phyloP scores from a whole-genome alignment of 2,329 filamentous ascomycete genomes.

The Aaosphaeria arxii region DNA sequence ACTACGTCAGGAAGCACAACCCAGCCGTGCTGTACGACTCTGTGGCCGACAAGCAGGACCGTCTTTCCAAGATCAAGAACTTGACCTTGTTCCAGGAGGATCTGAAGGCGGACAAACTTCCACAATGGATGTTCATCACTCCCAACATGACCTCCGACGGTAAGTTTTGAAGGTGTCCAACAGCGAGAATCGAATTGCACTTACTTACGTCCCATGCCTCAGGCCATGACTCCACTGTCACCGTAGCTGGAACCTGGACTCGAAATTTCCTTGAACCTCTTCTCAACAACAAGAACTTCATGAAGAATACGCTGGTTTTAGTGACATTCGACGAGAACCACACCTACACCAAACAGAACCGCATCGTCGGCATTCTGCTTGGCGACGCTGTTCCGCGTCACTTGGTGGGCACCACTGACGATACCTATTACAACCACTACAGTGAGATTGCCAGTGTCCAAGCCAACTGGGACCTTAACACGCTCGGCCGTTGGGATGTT shows the following conservation, averaged over 20 bases:
- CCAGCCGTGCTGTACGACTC: slow-evolving; percentile 63
- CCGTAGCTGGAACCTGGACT: slow-evolving; percentile 66
- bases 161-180: not conserved
- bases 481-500: slow-evolving; percentile 46
- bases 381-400: slow-evolving; percentile 67
- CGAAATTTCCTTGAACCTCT: slow-evolving; percentile 68
- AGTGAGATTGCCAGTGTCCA: slow-evolving; percentile 44
- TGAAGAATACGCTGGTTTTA: slow-evolving; percentile 71
- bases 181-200: not conserved
- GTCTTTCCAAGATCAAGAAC: slow-evolving; percentile 71
- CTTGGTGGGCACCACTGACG: slow-evolving; percentile 67
- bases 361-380: slow-evolving; percentile 67
- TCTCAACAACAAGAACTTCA: slow-evolving; percentile 66
- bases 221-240: slow-evolving; percentile 67
- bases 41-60: slow-evolving; percentile 56
- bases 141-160: slow-evolving; percentile 75
- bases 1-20: slow-evolving; percentile 85
- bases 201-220: slow-evolving; percentile 2
- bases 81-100: slow-evolving; percentile 60
- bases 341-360: slow-evolving; percentile 65
- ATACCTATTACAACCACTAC: slow-evolving; percentile 55
- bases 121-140: slow-evolving; percentile 34
- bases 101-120: slow-evolving; percentile 17
- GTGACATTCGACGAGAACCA: slow-evolving; percentile 79
- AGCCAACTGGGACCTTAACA: slow-evolving; percentile 46